Base-by-base conservation (phyloP, 2,329 filamentous ascomycete genomes). In the Talaromyces sp. region DNA sequence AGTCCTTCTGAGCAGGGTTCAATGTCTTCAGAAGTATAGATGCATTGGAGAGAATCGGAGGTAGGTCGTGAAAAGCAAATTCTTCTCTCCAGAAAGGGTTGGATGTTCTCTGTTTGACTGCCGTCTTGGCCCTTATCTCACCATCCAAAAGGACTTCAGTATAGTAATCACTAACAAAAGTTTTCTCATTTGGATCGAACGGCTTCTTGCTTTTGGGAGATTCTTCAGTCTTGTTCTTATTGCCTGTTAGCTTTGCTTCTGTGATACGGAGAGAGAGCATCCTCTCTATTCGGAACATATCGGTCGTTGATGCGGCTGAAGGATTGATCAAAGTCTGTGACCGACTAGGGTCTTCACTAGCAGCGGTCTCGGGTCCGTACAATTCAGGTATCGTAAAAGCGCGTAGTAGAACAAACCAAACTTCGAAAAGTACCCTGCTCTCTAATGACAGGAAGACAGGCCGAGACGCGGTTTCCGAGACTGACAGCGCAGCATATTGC, bases 371-470 rank as follows among this genome's bases (percentile, higher is more conserved):
- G n/a, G 86, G 85, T 1, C 89, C 91, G 74, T 97, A 98, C 13
- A 98, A 84, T 71, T 97, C 93, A 0, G 95, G 94, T 54, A 96
- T 89, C 0, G 94, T 92, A 76, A 97, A 97, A 0, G 94, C 93
- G 68, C 94, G 87, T 35, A 99, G 78, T 10, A 99, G 82, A 7
- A 97, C 93, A 72, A 96, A 94, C 95, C 95, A 99, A 13, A 97
- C 95, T 75, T 99, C 95, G 72, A 96, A 97, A n/a, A 96, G 83
- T 7, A 96, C 88, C 49, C 93, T 87, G 31, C 87, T 93, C 70
- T 98, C 94, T 52, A 97, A 80, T 3, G 92, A 90, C 39, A 99
- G 83, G 74, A 96, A 97, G 41, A 98, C 89, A 0, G 95, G 94
- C n/a, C 91, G 88, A 66, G 92, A 89, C 33, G 94, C 86, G 7